A percentile compares a stretch with the other conserved stretches of the same genome.
These are phyloP conservation scores for Quercus tomentella DNA, from an alignment of 331 rosid genomes.

Conservation along the genomic window DNA sequence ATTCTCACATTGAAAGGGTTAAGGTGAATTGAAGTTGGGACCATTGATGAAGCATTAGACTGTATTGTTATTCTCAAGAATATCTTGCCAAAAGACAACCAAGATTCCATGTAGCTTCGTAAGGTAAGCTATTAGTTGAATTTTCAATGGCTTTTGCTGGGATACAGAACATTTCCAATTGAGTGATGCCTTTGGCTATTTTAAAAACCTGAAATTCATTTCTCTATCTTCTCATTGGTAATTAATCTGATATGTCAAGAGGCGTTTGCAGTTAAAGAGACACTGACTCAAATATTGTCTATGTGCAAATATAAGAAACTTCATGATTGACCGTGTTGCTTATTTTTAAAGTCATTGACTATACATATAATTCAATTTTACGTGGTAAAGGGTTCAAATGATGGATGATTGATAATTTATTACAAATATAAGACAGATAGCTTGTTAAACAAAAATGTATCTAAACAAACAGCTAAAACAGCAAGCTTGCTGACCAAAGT, in stretches of 20 bases:
- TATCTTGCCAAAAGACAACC: neutral
- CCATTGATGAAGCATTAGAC: neutral
- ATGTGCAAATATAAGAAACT: neutral
- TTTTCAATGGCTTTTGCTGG: neutral
- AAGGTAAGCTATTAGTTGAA: neutral
- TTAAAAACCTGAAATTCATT: neutral
- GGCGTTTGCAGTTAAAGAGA: neutral
- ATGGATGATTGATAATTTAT: neutral
- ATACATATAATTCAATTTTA: neutral
- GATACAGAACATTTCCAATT: neutral
- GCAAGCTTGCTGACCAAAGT: neutral
- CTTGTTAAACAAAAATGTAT: neutral
- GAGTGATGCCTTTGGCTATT: neutral
- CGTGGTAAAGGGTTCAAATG: neutral
- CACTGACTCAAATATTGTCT: neutral
- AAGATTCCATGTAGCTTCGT: neutral
- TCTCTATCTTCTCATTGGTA: neutral
- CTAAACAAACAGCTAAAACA: neutral
- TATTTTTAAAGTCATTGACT: neutral
- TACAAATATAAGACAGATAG: neutral
- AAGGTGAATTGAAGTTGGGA: neutral
- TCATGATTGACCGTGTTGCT: neutral
- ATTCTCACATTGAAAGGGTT: neutral
- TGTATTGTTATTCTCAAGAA: neutral
- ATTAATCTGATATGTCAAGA: neutral